Evolutionary conservation across 2,329 filamentous ascomycete species (phyloP), one percentile per base, ranked within the genome.

Genomic region (Colletotrichum sojae): DNA sequence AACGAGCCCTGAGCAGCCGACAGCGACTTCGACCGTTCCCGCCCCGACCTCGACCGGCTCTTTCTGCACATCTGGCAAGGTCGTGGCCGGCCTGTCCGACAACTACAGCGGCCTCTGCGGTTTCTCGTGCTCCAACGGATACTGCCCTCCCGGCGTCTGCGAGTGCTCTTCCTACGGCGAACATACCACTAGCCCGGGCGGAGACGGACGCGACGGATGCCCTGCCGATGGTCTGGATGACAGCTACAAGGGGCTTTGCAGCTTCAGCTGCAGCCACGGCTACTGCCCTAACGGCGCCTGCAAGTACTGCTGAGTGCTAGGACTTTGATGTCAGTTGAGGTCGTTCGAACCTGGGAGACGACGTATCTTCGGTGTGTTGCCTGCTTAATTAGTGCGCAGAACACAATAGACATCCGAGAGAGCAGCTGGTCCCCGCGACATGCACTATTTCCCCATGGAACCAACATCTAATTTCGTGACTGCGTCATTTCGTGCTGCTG

Each of bases 191-290:
- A 45, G 27, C 31, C 67, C 67, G 18, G 25, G 57, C 15, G 64
- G 64, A 12, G 79, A 73, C 16, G 77, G 77, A 0, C 71, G 72
- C 0, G 46, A 76, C 2, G 80, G 81, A 0, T 79, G 78, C 43
- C 81, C 82, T 4, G 56, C 78, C 2, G 60, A 74, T 0, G 78
- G 78, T 1, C 71, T 78, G 27, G 73, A 76, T 45, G 76, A 79
- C 4, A 74, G 76, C 1, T 86, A 85, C 69, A 70, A 78, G 46
- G 83, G 83, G 0, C 77, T 86, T 16, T 86, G 84, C 71, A 83
- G 79, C 65, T 86, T 79, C 69, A 77, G 81, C 13, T 85, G 83
- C 53, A 81, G 79, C 67, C 81, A 84, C 72, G 83, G 83, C 0
- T 85, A 85, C 67, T 85, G 83, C 58, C 83, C 83, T 0, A n/a